Conservation (phyloP, 2,329 filamentous ascomycete genomes). For the Fusarium tupiense region DNA sequence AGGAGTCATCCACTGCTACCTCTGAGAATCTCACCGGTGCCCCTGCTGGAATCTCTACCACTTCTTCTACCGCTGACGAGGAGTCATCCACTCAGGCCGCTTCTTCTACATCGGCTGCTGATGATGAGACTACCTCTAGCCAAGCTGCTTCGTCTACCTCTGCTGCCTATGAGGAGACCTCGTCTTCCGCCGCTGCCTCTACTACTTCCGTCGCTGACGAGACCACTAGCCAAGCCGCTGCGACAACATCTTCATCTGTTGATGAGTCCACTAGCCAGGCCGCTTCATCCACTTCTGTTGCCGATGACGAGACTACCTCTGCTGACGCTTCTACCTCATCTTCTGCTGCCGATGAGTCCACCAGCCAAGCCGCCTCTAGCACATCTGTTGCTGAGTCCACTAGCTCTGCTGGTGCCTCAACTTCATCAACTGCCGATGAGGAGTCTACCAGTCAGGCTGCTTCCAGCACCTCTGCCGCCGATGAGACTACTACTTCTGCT, state of each 20-base stretch:
- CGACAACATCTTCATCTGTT: neutral
- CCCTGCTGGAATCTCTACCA: neutral
- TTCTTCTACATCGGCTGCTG: neutral
- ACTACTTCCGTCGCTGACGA: no score
- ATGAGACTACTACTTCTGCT: neutral
- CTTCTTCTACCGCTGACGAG: neutral
- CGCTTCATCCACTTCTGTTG: neutral
- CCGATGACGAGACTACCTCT: neutral
- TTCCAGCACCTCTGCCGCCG: neutral
- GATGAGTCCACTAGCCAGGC: neutral
- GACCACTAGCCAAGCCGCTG: neutral
- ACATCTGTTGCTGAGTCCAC: neutral
- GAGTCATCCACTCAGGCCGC: neutral
- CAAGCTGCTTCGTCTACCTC: neutral
- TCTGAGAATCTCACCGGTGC: neutral
- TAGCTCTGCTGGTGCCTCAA: neutral
- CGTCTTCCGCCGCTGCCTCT: no score
- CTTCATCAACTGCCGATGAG: neutral
- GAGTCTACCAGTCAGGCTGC: neutral
- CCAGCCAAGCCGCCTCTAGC: neutral
- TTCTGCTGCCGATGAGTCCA: neutral
- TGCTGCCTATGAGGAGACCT: neutral
- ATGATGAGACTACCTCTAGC: neutral
- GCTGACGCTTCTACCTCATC: neutral
- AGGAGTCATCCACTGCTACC: neutral